Conservation (phyloP, 2,329 filamentous ascomycete species). For the Hymenoscyphus repandus region DNA sequence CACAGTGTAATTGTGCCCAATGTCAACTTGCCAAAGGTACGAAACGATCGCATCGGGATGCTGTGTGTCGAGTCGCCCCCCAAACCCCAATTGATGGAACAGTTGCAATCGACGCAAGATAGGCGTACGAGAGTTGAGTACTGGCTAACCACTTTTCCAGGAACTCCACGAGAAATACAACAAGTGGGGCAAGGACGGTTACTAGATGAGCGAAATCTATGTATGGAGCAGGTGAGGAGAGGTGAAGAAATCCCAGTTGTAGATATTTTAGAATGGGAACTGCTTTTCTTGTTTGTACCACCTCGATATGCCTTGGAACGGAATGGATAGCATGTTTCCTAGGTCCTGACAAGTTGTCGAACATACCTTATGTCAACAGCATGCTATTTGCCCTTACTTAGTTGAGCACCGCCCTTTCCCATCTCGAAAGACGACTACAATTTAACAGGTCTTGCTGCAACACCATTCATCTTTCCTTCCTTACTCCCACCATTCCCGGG, state of each 20-base stretch:
- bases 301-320: no score
- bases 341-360: no score
- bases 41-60: slow-evolving; percentile 18
- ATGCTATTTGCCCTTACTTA: no score
- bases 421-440: no score
- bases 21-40: slow-evolving; percentile 84
- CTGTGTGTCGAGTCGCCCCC: background rate
- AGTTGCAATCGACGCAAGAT: background rate
- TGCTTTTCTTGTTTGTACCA: background rate
- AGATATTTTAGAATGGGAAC: slow-evolving; percentile 21
- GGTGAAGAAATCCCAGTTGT: slow-evolving; percentile 21
- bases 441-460: no score
- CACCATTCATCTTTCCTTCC: no score
- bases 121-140: background rate
- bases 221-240: slow-evolving; percentile 25
- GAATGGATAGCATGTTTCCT: no score
- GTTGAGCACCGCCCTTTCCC: no score
- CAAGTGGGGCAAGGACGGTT: slow-evolving; percentile 99
- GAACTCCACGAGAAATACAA: slow-evolving; percentile 95
- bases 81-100: background rate
- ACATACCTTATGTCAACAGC: no score
- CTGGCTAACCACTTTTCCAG: slow-evolving; percentile 39
- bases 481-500: no score
- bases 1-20: slow-evolving; percentile 93
- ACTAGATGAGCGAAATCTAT: slow-evolving; percentile 33